Evolutionary conservation across 2,329 filamentous ascomycete genomes (phyloP).

Genomic region (Aspergillus intermedius): DNA sequence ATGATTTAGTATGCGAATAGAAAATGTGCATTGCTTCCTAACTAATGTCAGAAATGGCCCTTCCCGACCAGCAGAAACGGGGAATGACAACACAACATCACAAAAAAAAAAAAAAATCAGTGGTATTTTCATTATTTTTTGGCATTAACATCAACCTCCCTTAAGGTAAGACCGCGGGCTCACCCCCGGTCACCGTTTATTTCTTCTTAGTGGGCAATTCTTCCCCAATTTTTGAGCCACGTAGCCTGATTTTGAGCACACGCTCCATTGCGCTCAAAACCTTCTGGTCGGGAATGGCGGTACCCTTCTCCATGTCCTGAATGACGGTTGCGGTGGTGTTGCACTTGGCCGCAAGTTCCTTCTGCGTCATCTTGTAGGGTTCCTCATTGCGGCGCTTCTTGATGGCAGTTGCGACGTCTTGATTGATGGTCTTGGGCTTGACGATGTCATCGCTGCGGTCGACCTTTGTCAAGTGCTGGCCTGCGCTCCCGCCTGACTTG

Average conservation of each 20-base stretch:
- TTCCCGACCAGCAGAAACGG: conserved; percentile 26
- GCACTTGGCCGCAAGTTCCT: conserved; percentile 76
- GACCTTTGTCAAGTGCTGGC: conserved; percentile 95
- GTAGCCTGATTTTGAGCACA: conserved; percentile 79
- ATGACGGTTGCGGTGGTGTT: conserved; percentile 77
- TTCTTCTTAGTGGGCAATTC: conserved; percentile 77
- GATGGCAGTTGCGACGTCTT: conserved; percentile 75
- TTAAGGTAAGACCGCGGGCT: conserved; percentile 16
- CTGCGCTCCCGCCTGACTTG: conserved; percentile 56
- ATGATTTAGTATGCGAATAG: neutral
- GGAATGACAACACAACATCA: conserved; percentile 5
- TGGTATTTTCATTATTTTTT: neutral
- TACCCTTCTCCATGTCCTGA: conserved; percentile 78
- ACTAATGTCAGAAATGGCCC: conserved; percentile 26
- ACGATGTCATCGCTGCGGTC: conserved; percentile 96
- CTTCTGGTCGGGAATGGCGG: conserved; percentile 75
- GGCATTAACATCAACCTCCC: conserved; percentile 8
- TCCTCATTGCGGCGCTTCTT: conserved; percentile 69
- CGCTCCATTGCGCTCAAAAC: conserved; percentile 71
- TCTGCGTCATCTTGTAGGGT: conserved; percentile 94
- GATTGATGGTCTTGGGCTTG: conserved; percentile 87
- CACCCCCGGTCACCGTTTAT: conserved; percentile 29
- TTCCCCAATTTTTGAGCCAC: conserved; percentile 76
- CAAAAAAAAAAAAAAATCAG: neutral
- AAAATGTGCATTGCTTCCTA: conserved; percentile 12